Percentiles rank a stretch among this genome's conserved stretches.
Conservation (phyloP, 1,284 basidiomycete species). For the Ustanciosporium gigantosporum region DNA sequence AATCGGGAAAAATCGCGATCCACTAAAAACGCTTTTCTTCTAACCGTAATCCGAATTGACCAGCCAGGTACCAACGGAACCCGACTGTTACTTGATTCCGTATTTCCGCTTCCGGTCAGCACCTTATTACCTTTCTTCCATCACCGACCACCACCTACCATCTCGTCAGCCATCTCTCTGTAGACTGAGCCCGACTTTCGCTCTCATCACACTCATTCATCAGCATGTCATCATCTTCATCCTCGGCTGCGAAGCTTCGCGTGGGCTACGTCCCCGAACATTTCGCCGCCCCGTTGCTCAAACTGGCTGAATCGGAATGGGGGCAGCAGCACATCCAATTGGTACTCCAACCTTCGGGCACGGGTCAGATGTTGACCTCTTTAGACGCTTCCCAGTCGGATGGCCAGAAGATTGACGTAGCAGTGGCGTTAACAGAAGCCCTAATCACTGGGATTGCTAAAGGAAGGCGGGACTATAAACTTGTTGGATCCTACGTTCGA, state of each 20-base stretch:
- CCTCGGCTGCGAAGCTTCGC: conserved; percentile 6
- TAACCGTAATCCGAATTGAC: too few relatives aligned
- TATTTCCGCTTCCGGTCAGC: too few relatives aligned
- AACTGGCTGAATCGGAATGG: conserved; percentile 50
- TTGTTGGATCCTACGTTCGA: conserved; percentile 87
- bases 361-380: conserved; percentile 57
- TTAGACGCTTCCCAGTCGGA: conserved; percentile 27
- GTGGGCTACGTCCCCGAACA: conserved; percentile 57
- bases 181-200: too few relatives aligned
- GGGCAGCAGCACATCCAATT: conserved; percentile 47
- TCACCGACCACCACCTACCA: too few relatives aligned
- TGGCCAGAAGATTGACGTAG: conserved; percentile 55
- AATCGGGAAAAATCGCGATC: too few relatives aligned
- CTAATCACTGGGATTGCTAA: conserved; percentile 86
- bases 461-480: conserved; percentile 81
- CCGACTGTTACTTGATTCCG: too few relatives aligned
- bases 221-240: too few relatives aligned
- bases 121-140: too few relatives aligned
- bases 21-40: too few relatives aligned
- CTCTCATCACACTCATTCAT: too few relatives aligned
- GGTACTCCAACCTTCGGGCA: conserved; percentile 51
- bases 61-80: too few relatives aligned
- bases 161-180: too few relatives aligned
- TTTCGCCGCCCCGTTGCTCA: conserved; percentile 51
- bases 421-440: conserved; percentile 86